Evolutionary conservation across 495 filamentous ascomycete species (phyloP), one percentile per base, ranked within the genome.

Genomic region (Aspergillus conjunctus): DNA sequence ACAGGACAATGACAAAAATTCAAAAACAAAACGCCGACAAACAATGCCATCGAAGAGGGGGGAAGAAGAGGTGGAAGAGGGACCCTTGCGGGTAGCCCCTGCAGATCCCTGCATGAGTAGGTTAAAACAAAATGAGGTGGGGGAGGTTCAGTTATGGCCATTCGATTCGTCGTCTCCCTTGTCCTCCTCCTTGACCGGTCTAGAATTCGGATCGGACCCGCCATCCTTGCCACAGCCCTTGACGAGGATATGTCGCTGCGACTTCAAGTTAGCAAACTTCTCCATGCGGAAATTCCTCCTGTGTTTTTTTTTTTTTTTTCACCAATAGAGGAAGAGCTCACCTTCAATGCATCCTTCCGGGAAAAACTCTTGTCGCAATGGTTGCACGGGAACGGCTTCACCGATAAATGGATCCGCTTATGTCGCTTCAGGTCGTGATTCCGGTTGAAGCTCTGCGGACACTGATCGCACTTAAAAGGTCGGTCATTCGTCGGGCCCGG

Each of bases 371-470:
- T 98, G 33, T 97, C 92, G 68, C 94, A 98, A 66, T 91, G 87
- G 11, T 73, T 82, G 68, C 94, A 98, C 0, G 94, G 93, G 71
- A 92, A 98, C 0, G 94, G 94, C 79, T 98, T 98, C 50, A 98
- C 90, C 0, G 92, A 90, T 50, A 98, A 76, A 73, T 98, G 94
- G 57, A 98, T 98, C 57, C 92, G 79, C 72, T 96, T 96, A 66
- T 98, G 94, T 46, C 94, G 84, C 72, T 98, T 98, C 55, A 98
- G 77, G 68, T 98, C 95, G 68, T 98, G 95, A 57, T 98, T 98
- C 7, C 94, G 82, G 71, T 96, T 98, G 81, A 98, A 98, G 54
- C 90, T 90, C 67, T 95, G 91, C 0, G 90, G 86, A 66, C 95
- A 98, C 68, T 89, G 79, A 65, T 97, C 91, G 71, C 94, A 98